Percentiles rank a stretch among this genome's conserved stretches.
Evolutionary conservation across 106 monocot species (phyloP).

Genomic region (Dendrobium catenatum): DNA sequence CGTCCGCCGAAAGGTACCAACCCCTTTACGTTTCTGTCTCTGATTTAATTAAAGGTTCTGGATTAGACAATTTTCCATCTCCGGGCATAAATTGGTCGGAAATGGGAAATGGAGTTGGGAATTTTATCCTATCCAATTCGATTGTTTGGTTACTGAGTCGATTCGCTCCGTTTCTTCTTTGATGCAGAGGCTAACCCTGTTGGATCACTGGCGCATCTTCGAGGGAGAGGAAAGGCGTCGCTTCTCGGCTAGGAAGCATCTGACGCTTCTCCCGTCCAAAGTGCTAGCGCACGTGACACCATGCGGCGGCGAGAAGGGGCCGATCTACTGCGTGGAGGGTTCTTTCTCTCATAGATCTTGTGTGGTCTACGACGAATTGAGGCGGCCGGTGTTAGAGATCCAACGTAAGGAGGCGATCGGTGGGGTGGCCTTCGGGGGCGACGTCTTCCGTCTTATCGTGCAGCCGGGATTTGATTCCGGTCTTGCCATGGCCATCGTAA

Average conservation of each 20-base stretch:
- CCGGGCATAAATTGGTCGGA: not conserved
- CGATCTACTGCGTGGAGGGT: constrained; percentile 27
- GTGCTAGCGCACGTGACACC: constrained; percentile 18
- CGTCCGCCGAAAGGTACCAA: constrained; percentile 38
- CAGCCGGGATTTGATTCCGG: constrained; percentile 23
- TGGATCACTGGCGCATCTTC: constrained; percentile 49
- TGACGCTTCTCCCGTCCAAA: constrained; percentile 22
- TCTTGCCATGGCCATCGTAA: constrained; percentile 31
- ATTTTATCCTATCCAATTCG: not conserved
- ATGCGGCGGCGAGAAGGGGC: not conserved
- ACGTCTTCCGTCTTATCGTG: constrained; percentile 55
- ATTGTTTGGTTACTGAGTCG: too few species aligned
- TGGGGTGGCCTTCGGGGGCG: constrained; percentile 39
- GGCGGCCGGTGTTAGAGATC: constrained; percentile 34
- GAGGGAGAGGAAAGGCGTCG: constrained; percentile 40
- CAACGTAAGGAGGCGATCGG: constrained; percentile 27
- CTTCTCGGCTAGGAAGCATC: constrained; percentile 47
- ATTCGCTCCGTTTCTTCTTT: not conserved
- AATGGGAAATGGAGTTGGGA: not conserved
- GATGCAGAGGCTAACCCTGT: constrained; percentile 37
- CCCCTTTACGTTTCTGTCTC: not conserved
- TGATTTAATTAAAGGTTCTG: not conserved
- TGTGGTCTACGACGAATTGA: constrained; percentile 23
- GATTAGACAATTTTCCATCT: not conserved
- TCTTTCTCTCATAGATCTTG: constrained; percentile 45